Conservation (phyloP, 192 early-diverging fungal genomes). For the Gonapodya sp. region DNA sequence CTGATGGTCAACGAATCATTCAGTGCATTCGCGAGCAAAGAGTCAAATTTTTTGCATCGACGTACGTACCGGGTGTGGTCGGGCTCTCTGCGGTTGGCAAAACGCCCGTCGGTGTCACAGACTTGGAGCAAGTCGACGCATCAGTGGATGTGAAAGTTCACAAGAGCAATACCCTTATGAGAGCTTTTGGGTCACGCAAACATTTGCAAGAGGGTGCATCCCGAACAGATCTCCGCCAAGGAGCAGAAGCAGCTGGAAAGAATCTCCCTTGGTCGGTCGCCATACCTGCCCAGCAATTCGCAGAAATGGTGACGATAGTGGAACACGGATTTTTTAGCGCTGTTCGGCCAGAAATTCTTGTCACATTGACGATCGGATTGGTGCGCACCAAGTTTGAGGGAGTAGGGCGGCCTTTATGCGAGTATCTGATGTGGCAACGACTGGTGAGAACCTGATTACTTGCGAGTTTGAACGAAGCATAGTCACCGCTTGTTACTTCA, state of each 20-base stretch:
- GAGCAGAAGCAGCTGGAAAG: not conserved
- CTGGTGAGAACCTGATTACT: not conserved
- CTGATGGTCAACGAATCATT: not conserved
- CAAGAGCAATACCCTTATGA: not conserved
- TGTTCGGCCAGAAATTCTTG: not conserved
- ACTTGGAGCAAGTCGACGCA: not conserved
- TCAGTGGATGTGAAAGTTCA: not conserved
- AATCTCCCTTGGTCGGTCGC: not conserved
- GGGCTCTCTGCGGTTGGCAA: not conserved
- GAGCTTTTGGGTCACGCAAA: not conserved
- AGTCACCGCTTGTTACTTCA: not conserved
- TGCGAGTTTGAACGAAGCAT: not conserved
- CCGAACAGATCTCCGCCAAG: not conserved
- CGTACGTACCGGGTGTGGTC: not conserved
- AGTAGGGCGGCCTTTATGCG: not conserved
- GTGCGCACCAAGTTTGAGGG: not conserved
- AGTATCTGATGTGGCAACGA: not conserved
- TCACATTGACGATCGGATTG: not conserved
- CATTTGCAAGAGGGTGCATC: not conserved
- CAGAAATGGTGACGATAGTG: not conserved
- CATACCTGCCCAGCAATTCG: not conserved
- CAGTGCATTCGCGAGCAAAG: not conserved
- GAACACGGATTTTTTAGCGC: not conserved
- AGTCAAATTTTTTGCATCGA: not conserved
- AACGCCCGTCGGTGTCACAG: not conserved